Base-by-base conservation (phyloP, 345 rosid genomes). In the Kernera saxatilis region DNA sequence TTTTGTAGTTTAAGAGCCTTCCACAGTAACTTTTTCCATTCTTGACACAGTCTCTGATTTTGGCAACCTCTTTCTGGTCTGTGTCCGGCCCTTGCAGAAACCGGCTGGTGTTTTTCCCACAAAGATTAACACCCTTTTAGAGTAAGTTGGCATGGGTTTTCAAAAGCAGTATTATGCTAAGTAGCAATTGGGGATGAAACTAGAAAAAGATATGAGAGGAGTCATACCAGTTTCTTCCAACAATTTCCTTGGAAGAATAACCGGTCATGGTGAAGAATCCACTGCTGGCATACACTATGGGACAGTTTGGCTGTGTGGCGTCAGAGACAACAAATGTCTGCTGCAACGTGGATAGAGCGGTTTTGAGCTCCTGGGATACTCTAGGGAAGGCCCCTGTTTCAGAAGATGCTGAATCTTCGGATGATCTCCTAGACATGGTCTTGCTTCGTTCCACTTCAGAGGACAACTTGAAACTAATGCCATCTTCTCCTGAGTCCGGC, bases 301-400 rank as follows among this genome's bases (percentile, higher is more conserved):
- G 99, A 74, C 90, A 87, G 51, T 91, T 88, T 15, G 92, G 93
- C 81, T 83, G 89, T 46, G 93, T 86, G 6, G 96, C 92, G 65
- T 94, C 99, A 26, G 97, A 91, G 58, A 91, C 99, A 27, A 89
- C 96, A 79, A 94, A 94, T 11, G 99, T 91, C 81, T 91, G 99
- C 79, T 91, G 97, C 73, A 94, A 84, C 1, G 89, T 86, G 14
- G 95, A 77, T 53, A 94, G 77, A 73, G 99, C 99, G 6, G 73
- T 87, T 85, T 89, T 94, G 69, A 91, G 77, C 85, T 91, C 99
- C 70, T 88, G 88, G 0, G 97, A 91, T 33, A 85, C 95, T 58
- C 96, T 83, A 6, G 96, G 99, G 43, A 89, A 67, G 18, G 62
- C 62, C 58, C 84, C 84, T 10, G 61, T 62, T 18, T 84, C 87